Evolutionary conservation across 202 grass and related monocot species (phyloP), one percentile per base, ranked within the genome.

Genomic region (Carex arenaria): DNA sequence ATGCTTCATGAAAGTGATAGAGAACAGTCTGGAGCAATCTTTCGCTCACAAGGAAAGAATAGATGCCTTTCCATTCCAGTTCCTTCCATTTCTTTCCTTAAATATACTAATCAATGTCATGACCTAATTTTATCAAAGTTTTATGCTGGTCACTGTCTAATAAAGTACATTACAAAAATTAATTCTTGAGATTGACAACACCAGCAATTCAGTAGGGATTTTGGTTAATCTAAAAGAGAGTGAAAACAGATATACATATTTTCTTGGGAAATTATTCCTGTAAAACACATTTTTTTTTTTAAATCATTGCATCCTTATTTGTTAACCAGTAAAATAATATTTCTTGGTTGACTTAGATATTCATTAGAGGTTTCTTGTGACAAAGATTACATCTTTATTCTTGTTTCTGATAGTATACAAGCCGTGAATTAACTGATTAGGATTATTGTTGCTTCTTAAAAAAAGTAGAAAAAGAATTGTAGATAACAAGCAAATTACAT

Each of bases 21-120:
- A 75, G 22, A 75, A 30, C 23, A 31, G 5, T 31, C 14, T 32
- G 23, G 51, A 55, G 72, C 6, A 56, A 72, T 52, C 51, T 18
- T 76, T 76, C 14, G 31, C 32, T 34, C 51, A 76, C 72, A 56
- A 77, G 49, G 15, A 77, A 74, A 77, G 51, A 57, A 77, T 36
- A 57, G 26, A n/a, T 53, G 47, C 11, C 13, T 72, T 73, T 75
- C 72, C 23, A 36, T 31, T 77, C 14, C 47, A 77, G 12, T 3
- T 18, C 72, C 51, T 36, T 9, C 72, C 4, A 77, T 77, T n/a
- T 57, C 26, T 75, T 75, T 18, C 23, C 12, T 55, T 75, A 23
- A 31, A 57, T 34, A 53, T 32, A n/a, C 51, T 70, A 43, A 70
- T 45, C 18, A 77, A 34, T 57, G 28, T n/a, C 7, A 57, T 15